phyloP scores from a whole-genome alignment of 1,284 basidiomycete species.

The Exobasidium rhododendri region DNA sequence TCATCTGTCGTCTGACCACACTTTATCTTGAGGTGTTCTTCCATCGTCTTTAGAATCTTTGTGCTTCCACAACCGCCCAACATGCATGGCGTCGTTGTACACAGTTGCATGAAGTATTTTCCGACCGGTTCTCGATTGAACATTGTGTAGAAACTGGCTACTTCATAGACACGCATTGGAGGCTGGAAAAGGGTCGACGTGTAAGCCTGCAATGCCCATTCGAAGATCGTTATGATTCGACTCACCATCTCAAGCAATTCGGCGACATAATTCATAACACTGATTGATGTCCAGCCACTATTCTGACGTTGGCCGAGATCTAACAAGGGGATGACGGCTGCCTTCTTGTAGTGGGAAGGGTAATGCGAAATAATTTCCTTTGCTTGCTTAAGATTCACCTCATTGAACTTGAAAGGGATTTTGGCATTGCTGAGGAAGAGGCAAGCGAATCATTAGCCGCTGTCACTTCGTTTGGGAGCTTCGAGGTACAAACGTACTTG shows the following conservation, averaged over 20 bases:
- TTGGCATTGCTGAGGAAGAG: slow-evolving; percentile 26
- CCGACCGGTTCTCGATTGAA: slow-evolving; percentile 82
- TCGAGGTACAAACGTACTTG: slow-evolving; percentile 72
- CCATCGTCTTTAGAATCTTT: slow-evolving; percentile 81
- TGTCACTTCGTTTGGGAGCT: neutral
- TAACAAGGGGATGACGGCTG: slow-evolving; percentile 89
- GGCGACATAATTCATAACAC: slow-evolving; percentile 97
- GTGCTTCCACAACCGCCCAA: slow-evolving; percentile 79
- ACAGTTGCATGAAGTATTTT: slow-evolving; percentile 91
- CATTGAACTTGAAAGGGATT: slow-evolving; percentile 85
- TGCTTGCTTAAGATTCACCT: slow-evolving; percentile 77
- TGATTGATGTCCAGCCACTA: slow-evolving; percentile 97
- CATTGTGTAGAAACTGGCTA: slow-evolving; percentile 99
- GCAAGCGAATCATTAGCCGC: neutral
- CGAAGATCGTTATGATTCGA: neutral
- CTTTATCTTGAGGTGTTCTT: slow-evolving; percentile 76
- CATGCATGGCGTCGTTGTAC: slow-evolving; percentile 98
- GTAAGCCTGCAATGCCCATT: neutral
- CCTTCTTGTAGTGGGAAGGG: slow-evolving; percentile 94
- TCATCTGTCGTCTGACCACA: slow-evolving; percentile 89
- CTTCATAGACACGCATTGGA: slow-evolving; percentile 98
- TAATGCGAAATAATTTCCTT: slow-evolving; percentile 87
- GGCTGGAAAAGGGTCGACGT: slow-evolving; percentile 55
- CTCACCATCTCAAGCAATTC: slow-evolving; percentile 71
- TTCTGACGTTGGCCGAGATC: slow-evolving; percentile 97